Base-by-base conservation (phyloP, 495 filamentous ascomycete genomes). In the Penicillium daleae region DNA sequence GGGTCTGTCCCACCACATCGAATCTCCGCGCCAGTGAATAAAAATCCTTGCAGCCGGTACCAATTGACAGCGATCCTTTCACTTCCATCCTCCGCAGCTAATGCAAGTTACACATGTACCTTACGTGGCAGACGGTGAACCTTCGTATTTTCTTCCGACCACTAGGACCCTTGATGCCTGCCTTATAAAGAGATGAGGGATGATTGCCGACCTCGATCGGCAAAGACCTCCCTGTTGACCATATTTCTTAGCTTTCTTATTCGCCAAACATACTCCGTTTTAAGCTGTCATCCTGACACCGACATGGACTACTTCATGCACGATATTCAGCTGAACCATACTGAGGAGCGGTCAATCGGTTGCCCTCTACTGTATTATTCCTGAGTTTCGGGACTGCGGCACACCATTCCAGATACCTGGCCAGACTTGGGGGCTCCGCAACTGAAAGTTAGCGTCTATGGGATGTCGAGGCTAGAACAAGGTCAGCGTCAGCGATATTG, bases 71-170 rank as follows among this genome's bases (percentile, higher is more conserved):
- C 35, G 44, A 59, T 66, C 60, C 64, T 27, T 63, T 13, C 19
- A 52, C 60, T 60, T 66, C 57, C 65, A 53, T 40, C 27, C 19
- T 12, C 39, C 37, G 35, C 46, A 57, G 42, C 57, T 29, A 31
- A 50, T 59, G 31, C 54, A 39, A 19, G 48, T n/a, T 40, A 49
- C 32, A 60, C 42, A 31, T 51, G 56, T 50, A 8, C 42, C 8
- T 6, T 61, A 68, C 62, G 59, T 65, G 56, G 51, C 58, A 56
- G 55, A 40, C 39, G 59, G 59, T 49, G 59, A 55, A 42, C 49
- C 57, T 60, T 55, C 39, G 40, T 24, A 52, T 59, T 22, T 19
- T 37, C 7, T 15, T 22, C 56, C 39, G 31, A 49, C 13, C 37
- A 3, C 8, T 24, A 19, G 35, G 24, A 31, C 9, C 19, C 22